Evolutionary conservation across 2,329 filamentous ascomycete genomes (phyloP).

Genomic region (Lecanicillium sp.): DNA sequence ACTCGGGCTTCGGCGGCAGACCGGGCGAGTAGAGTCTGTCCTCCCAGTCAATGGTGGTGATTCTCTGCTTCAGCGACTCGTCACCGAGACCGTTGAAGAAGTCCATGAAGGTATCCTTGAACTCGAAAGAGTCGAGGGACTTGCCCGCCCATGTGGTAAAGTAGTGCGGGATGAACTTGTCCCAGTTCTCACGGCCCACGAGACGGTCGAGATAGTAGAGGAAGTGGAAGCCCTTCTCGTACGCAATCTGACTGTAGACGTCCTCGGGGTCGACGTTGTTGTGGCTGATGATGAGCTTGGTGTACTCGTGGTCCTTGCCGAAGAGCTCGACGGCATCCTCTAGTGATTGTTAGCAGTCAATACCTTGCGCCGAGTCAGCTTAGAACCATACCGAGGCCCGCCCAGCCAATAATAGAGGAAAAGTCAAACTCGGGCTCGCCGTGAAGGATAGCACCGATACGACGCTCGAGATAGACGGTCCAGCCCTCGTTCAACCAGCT

Average conservation of each 20-base stretch:
- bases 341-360: constrained; percentile 23
- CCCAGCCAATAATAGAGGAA: constrained; percentile 94
- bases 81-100: constrained; percentile 71
- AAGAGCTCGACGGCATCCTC: constrained; percentile 73
- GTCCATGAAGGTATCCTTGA: constrained; percentile 78
- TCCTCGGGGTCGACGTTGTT: constrained; percentile 93
- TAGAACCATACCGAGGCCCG: constrained; percentile 55
- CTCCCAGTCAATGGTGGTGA: constrained; percentile 80
- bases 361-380: background rate
- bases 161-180: constrained; percentile 94
- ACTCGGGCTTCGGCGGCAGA: constrained; percentile 81
- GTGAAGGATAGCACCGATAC: constrained; percentile 71
- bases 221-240: constrained; percentile 96
- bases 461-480: constrained; percentile 90
- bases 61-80: constrained; percentile 54
- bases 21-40: constrained; percentile 83
- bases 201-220: constrained; percentile 85
- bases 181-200: constrained; percentile 79
- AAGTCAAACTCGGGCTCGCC: constrained; percentile 86
- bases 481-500: constrained; percentile 74
- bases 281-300: constrained; percentile 80
- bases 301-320: constrained; percentile 84
- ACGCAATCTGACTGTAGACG: constrained; percentile 85
- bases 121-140: constrained; percentile 89
- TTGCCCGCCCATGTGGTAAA: constrained; percentile 79